Conservation (phyloP, 164 flowering plant species). For the Akebia trifoliata region DNA sequence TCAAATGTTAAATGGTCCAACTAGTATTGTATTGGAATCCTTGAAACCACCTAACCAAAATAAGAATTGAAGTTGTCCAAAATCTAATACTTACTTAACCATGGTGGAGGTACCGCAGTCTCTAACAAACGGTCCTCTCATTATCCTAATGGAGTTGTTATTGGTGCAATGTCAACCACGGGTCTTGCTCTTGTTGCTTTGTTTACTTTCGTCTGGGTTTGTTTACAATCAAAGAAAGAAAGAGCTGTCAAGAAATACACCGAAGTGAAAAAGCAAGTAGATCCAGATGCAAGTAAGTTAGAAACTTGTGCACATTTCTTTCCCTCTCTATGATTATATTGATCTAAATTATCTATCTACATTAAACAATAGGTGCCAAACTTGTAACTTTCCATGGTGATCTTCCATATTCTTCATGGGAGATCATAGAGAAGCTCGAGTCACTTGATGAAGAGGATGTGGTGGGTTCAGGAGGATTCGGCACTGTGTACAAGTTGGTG, state of each 20-base stretch:
- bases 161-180: slow-evolving; percentile 69
- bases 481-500: slow-evolving; percentile 87
- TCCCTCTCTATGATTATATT: neutral
- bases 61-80: neutral
- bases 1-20: neutral
- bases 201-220: slow-evolving; percentile 64
- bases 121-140: slow-evolving; percentile 58
- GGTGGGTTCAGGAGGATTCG: slow-evolving; percentile 96
- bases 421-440: slow-evolving; percentile 89
- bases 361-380: slow-evolving; percentile 72
- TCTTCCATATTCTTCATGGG: slow-evolving; percentile 83
- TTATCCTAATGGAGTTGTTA: slow-evolving; percentile 59
- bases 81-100: slow-evolving; percentile 1
- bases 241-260: slow-evolving; percentile 63
- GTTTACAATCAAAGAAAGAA: slow-evolving; percentile 68
- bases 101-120: slow-evolving; percentile 31
- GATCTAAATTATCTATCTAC: slow-evolving; percentile 4
- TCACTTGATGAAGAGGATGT: slow-evolving; percentile 78
- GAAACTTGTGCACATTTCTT: slow-evolving; percentile 4
- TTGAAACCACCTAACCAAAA: neutral
- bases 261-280: slow-evolving; percentile 74
- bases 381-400: slow-evolving; percentile 92
- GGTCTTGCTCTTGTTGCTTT: slow-evolving; percentile 52
- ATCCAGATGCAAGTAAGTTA: slow-evolving; percentile 52
- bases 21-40: neutral